Conservation (phyloP, 305 asterid species). For the Vinca major region DNA sequence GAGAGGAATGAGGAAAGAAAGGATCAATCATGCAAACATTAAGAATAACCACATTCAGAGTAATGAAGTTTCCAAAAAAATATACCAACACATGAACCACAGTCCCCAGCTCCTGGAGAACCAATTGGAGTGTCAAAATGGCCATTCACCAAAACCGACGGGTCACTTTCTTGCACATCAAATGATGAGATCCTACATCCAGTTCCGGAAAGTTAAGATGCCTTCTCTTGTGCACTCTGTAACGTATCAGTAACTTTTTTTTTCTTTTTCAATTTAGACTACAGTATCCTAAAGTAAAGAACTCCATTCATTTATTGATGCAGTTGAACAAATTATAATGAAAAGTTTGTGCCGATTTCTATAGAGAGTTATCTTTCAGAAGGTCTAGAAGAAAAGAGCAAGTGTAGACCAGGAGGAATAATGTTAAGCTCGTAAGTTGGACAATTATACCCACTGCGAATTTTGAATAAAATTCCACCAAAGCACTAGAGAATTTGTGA, state of each 20-base stretch:
- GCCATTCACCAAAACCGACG: constrained; percentile 79
- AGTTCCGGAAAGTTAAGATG: constrained; percentile 17
- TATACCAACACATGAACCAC: constrained; percentile 98
- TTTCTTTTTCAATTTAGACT: neutral
- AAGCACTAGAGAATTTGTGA: neutral
- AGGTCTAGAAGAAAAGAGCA: neutral
- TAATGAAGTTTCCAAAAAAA: constrained; percentile 14
- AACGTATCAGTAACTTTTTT: neutral
- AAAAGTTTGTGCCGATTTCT: neutral
- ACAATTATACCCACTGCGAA: neutral
- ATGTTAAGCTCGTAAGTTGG: neutral
- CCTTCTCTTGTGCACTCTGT: neutral
- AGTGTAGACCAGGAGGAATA: neutral
- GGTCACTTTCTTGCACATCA: constrained; percentile 58
- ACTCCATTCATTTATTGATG: neutral
- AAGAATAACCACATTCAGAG: constrained; percentile 6
- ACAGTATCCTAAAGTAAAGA: neutral
- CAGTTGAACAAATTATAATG: neutral
- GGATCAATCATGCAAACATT: constrained; percentile 19
- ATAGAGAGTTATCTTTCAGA: neutral
- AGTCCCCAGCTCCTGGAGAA: constrained; percentile 99
- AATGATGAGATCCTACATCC: constrained; percentile 67
- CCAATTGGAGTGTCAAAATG: constrained; percentile 88
- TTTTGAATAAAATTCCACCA: neutral
- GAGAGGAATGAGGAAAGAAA: constrained; percentile 11